These are phyloP conservation scores for Gossypium ekmanianum DNA, from an alignment of 345 rosid genomes.

Conservation along the genomic window DNA sequence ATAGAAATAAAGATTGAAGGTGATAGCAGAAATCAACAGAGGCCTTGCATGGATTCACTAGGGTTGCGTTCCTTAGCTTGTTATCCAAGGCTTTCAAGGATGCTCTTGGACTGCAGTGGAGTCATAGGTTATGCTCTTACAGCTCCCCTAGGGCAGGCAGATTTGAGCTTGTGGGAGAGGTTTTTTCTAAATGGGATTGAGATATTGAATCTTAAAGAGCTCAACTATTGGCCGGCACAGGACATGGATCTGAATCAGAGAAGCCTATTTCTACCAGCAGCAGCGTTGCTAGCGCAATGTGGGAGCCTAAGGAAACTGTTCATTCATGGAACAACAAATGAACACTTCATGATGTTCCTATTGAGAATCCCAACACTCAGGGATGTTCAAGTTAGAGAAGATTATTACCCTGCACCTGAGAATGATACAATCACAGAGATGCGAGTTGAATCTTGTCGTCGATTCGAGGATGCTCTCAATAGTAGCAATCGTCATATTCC, in stretches of 20 bases:
- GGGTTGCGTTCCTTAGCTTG: slow-evolving; percentile 27
- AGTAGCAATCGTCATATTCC: slow-evolving; percentile 20
- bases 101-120: slow-evolving; percentile 38
- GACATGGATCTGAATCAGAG: slow-evolving; percentile 39
- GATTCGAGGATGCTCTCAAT: slow-evolving; percentile 39
- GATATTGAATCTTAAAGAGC: slow-evolving; percentile 30
- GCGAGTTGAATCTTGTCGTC: slow-evolving; percentile 36
- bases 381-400: slow-evolving; percentile 44
- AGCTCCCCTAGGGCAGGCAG: slow-evolving; percentile 36
- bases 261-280: slow-evolving; percentile 38
- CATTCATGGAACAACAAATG: slow-evolving; percentile 45
- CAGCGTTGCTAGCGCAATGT: slow-evolving; percentile 34
- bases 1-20: slow-evolving; percentile 35
- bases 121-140: slow-evolving; percentile 39
- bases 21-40: slow-evolving; percentile 30
- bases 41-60: slow-evolving; percentile 22
- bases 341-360: slow-evolving; percentile 43
- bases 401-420: slow-evolving; percentile 46
- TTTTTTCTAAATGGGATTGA: slow-evolving; percentile 33
- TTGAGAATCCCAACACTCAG: slow-evolving; percentile 31
- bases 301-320: slow-evolving; percentile 35
- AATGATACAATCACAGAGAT: slow-evolving; percentile 40
- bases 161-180: slow-evolving; percentile 46
- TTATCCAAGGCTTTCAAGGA: slow-evolving; percentile 32
- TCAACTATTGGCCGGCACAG: slow-evolving; percentile 44